Conservation (phyloP, 352 stramenopile genomes). For the Phytophthora pinifolia region DNA sequence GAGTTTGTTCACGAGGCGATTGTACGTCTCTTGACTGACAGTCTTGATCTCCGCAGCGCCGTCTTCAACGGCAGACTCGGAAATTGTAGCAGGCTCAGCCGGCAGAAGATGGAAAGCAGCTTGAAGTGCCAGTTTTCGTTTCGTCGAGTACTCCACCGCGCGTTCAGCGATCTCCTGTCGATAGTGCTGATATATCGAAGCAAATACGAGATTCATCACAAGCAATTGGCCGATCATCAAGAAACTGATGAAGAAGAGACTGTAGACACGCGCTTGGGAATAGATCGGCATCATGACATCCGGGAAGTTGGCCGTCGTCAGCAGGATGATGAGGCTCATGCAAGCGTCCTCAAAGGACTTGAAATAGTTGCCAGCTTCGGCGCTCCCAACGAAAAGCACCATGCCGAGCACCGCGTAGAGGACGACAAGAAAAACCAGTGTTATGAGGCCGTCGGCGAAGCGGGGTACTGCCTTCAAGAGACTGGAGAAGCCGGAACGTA, state of each 20-base stretch:
- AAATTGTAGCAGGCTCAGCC: slow-evolving; percentile 6
- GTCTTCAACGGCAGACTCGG: not conserved
- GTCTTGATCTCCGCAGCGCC: slow-evolving; percentile 21
- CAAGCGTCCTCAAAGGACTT: slow-evolving; percentile 46
- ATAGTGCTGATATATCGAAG: slow-evolving; percentile 75
- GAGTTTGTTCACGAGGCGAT: slow-evolving; percentile 29
- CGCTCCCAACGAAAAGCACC: slow-evolving; percentile 66
- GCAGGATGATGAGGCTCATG: slow-evolving; percentile 64
- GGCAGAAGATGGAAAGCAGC: slow-evolving; percentile 49
- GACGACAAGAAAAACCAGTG: slow-evolving; percentile 46
- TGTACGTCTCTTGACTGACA: slow-evolving; percentile 30
- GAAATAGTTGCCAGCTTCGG: slow-evolving; percentile 54
- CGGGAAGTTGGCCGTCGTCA: slow-evolving; percentile 84
- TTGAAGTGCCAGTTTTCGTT: slow-evolving; percentile 50
- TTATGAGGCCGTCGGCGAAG: slow-evolving; percentile 49
- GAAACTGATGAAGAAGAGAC: slow-evolving; percentile 73
- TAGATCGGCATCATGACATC: slow-evolving; percentile 84
- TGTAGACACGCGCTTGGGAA: slow-evolving; percentile 35
- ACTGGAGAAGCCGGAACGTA: slow-evolving; percentile 49
- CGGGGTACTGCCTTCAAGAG: slow-evolving; percentile 41
- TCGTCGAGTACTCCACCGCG: slow-evolving; percentile 27
- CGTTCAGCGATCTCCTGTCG: slow-evolving; percentile 41
- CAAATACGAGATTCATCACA: slow-evolving; percentile 81
- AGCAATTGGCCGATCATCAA: slow-evolving; percentile 72
- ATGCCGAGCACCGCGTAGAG: slow-evolving; percentile 61